Percentiles rank a stretch among this genome's conserved stretches.
Conservation (phyloP, 1,284 basidiomycete species). For the Trametes polyzona region DNA sequence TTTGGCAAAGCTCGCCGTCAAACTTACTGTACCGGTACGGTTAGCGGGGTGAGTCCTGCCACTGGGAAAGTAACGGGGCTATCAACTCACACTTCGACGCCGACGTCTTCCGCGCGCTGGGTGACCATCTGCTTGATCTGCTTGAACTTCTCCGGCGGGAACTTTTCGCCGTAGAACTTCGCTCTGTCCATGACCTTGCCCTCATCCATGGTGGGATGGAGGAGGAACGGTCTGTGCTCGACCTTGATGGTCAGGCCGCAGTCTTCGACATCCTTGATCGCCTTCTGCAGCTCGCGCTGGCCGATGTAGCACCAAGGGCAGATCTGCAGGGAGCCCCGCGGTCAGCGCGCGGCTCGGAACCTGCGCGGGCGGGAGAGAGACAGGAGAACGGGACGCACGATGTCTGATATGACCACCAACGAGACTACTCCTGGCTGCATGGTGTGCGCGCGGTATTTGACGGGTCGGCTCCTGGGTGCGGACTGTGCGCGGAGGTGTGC, state of each 20-base stretch:
- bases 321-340: conserved; percentile 42
- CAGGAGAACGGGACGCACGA: conserved; percentile 50
- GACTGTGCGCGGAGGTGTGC: conserved; percentile 4
- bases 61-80: not conserved
- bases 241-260: conserved; percentile 71
- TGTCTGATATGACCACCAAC: conserved; percentile 72
- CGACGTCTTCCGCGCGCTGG: conserved; percentile 60
- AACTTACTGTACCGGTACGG: conserved; percentile 44
- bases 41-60: not conserved
- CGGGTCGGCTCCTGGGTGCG: conserved; percentile 8
- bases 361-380: conserved; percentile 9
- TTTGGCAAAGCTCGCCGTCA: conserved; percentile 65
- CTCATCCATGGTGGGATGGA: conserved; percentile 54
- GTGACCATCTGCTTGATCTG: conserved; percentile 50
- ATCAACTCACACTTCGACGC: conserved; percentile 69
- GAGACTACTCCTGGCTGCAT: conserved; percentile 51
- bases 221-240: conserved; percentile 77
- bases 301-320: conserved; percentile 80
- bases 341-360: conserved; percentile 4
- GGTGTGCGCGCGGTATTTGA: conserved; percentile 5
- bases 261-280: conserved; percentile 62
- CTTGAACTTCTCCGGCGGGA: conserved; percentile 61
- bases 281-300: conserved; percentile 70
- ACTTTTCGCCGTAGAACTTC: conserved; percentile 54
- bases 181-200: conserved; percentile 50